Evolutionary conservation across 331 rosid species (phyloP), one percentile per base, ranked within the genome.

Genomic region (Spiraea crenata): DNA sequence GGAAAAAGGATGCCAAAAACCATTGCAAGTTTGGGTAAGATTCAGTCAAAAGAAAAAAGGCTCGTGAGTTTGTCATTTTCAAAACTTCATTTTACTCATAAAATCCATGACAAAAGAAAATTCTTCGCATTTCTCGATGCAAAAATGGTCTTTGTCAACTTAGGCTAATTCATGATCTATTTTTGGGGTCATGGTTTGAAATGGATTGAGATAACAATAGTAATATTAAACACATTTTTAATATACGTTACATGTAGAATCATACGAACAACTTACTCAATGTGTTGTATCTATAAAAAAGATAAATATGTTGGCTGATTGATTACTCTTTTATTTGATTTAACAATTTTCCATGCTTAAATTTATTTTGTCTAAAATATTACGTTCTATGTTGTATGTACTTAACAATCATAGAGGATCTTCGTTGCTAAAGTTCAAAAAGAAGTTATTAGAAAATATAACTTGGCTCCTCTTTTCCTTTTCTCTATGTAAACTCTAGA

Each of bases 51-150:
- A 63, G 34, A 49, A 49, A 14, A 67, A 67, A 59, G 48, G 40
- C 63, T 52, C 41, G 8, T 48, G n/a, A 70, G 68, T 40, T 55
- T 15, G 70, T 76, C 75, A 42, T 69, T 76, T 69, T 61, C 70
- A 52, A 3, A 31, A 38, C 65, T 69, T 3, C 35, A 65, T 47
- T 67, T 35, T 44, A 39, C 74, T 66, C 57, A 25, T 35, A 38
- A 37, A 49, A n/a, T n/a, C n/a, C n/a, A n/a, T n/a, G n/a, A n/a
- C n/a, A n/a, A n/a, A n/a, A n/a, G n/a, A n/a, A n/a, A n/a, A n/a
- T n/a, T n/a, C n/a, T n/a, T n/a, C n/a, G n/a, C n/a, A n/a, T n/a
- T n/a, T n/a, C n/a, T n/a, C 7, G 2, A 45, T 51, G 9, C 48
- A 45, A 1, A 25, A 25, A 25, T 25, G 45, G 57, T 15, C 66